These are phyloP conservation scores for Lactarius deliciosus DNA, from an alignment of 768 basidiomycete species.

Conservation along the genomic window DNA sequence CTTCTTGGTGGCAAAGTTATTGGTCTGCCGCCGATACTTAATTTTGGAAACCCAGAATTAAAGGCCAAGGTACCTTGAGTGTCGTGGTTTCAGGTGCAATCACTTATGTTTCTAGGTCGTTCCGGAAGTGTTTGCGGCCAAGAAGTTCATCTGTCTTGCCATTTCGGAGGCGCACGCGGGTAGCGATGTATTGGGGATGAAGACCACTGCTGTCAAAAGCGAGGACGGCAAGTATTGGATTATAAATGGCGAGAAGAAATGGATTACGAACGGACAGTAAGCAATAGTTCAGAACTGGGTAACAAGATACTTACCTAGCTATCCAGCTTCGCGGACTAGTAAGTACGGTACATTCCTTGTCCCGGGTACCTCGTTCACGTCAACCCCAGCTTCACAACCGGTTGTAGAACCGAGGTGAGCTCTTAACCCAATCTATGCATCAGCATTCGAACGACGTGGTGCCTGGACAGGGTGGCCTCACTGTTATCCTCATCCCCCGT, in stretches of 20 bases:
- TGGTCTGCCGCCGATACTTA: constrained; percentile 80
- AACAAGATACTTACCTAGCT: constrained; percentile 17
- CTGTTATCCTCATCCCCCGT: constrained; percentile 86
- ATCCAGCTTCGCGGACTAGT: constrained; percentile 42
- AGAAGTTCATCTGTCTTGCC: constrained; percentile 84
- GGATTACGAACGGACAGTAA: constrained; percentile 76
- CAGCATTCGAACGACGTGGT: constrained; percentile 36
- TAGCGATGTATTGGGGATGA: constrained; percentile 79
- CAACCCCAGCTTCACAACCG: constrained; percentile 58
- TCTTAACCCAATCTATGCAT: constrained; percentile 30
- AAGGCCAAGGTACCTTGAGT: constrained; percentile 41
- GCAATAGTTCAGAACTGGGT: constrained; percentile 21
- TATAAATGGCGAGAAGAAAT: constrained; percentile 85
- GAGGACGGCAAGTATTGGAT: constrained; percentile 84
- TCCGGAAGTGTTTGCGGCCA: constrained; percentile 68
- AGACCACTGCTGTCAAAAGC: constrained; percentile 76
- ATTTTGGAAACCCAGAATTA: constrained; percentile 70
- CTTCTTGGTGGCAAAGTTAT: constrained; percentile 76
- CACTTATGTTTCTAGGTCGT: constrained; percentile 37
- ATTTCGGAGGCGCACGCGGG: constrained; percentile 89
- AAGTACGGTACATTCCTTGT: constrained; percentile 17
- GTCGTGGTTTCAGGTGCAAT: background rate
- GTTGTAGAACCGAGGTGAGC: constrained; percentile 58
- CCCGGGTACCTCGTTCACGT: background rate
- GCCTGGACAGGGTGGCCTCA: constrained; percentile 53